Base-by-base conservation (phyloP, 1,284 basidiomycete genomes). In the Prillingera fragicola region DNA sequence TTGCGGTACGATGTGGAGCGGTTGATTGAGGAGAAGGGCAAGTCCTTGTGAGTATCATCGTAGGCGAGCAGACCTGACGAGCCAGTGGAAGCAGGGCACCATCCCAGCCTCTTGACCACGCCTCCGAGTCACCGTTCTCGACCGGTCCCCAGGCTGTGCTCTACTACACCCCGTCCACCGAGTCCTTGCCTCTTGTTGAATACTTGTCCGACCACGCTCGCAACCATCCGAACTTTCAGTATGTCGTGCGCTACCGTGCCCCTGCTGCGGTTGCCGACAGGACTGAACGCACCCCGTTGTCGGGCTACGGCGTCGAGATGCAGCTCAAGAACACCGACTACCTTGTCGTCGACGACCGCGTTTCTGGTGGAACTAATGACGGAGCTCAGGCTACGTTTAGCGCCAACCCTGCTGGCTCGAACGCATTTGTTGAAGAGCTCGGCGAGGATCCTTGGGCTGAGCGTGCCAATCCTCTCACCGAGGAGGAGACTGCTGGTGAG, bases 271-370 rank as follows among this genome's bases (percentile, higher is more conserved):
- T 15, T 23, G 10, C 28, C 52, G 50, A 4, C 1, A 8, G 32
- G 12, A 9, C n/a, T 17, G 25, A 33, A 25, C 28, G 46, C 14
- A 67, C 66, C 10, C 78, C 79, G 50, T 72, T 97, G 5, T 81
- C 85, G 7, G 92, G 94, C 6, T 98, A 89, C 59, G 92, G 92
- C 4, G 90, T 92, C 7, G 78, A 85, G 22, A 76, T 98, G 43
- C 89, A 95, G 58, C 72, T 98, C 57, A 98, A 98, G 75, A 96
- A 94, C 72, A 96, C 83, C 74, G 94, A 98, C 65, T 98, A 98
- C 63, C 79, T 97, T 13, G 90, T 87, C 3, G 75, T 97, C 3
- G 91, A 96, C 63, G 91, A 96, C 65, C 75, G 91, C 50, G 57
- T 41, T 5, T 46, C 45, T 5, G 49, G 63, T 59, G 1, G 58